phyloP scores from a whole-genome alignment of 2,329 filamentous ascomycete genomes.

The Colletotrichum brevisporum region DNA sequence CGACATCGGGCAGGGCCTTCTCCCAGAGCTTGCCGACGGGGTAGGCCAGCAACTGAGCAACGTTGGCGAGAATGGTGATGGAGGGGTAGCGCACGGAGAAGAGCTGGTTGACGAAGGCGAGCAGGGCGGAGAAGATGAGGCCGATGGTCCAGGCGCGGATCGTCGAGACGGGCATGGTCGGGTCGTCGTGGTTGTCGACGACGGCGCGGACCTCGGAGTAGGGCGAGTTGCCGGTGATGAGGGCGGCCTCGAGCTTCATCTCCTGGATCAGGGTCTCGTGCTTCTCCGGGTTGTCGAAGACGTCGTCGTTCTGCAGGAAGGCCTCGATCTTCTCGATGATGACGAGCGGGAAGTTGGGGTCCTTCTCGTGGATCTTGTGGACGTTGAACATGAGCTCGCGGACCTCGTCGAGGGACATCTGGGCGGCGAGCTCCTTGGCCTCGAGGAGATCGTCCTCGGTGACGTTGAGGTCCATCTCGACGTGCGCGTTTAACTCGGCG shows the following conservation, averaged over 20 bases:
- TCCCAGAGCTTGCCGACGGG: slow-evolving; percentile 53
- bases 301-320: slow-evolving; percentile 52
- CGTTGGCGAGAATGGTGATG: slow-evolving; percentile 54
- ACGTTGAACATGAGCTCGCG: slow-evolving; percentile 54
- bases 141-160: slow-evolving; percentile 54
- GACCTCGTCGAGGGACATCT: slow-evolving; percentile 59
- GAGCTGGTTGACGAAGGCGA: slow-evolving; percentile 54
- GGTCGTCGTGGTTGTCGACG: slow-evolving; percentile 56
- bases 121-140: slow-evolving; percentile 50
- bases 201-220: slow-evolving; percentile 56
- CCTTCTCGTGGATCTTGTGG: slow-evolving; percentile 56
- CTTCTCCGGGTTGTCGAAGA: slow-evolving; percentile 54
- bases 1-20: slow-evolving; percentile 50
- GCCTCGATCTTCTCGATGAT: slow-evolving; percentile 55
- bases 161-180: slow-evolving; percentile 52
- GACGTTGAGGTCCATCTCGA: slow-evolving; percentile 53
- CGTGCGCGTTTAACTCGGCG: slow-evolving; percentile 23
- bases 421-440: slow-evolving; percentile 59
- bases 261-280: slow-evolving; percentile 50
- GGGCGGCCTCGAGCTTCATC: slow-evolving; percentile 52
- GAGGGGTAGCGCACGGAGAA: slow-evolving; percentile 54
- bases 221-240: slow-evolving; percentile 51
- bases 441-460: slow-evolving; percentile 62
- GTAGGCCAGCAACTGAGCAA: slow-evolving; percentile 55
- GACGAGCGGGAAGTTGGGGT: slow-evolving; percentile 60